These are phyloP conservation scores for Penstemon davidsonii DNA, from an alignment of 257 asterid genomes.

Conservation along the genomic window DNA sequence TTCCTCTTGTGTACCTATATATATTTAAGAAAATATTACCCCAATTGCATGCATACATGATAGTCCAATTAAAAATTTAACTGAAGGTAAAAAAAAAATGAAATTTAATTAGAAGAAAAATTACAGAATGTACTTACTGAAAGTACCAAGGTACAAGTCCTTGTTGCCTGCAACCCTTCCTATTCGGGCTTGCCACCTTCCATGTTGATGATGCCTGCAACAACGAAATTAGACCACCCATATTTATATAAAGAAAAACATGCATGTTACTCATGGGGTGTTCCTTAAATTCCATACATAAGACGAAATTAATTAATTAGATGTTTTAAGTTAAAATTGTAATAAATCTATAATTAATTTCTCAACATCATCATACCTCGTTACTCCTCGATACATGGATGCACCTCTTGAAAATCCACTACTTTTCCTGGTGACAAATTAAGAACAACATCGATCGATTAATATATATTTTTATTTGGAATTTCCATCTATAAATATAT, in stretches of 20 bases:
- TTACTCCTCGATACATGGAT: conserved; percentile 84
- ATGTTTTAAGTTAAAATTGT: too few species aligned
- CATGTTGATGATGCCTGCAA: conserved; percentile 92
- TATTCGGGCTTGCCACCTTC: conserved; percentile 94
- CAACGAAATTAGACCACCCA: conserved; percentile 38
- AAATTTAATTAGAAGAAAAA: conserved; percentile 14
- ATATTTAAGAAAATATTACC: background rate
- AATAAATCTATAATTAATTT: background rate
- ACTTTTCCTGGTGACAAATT: conserved; percentile 65
- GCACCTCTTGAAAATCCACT: conserved; percentile 97
- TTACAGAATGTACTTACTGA: conserved; percentile 55
- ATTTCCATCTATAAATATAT: background rate
- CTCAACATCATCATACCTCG: conserved; percentile 66
- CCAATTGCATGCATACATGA: too few species aligned
- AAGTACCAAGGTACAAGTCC: conserved; percentile 98
- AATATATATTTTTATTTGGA: background rate
- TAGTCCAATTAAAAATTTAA: conserved; percentile 24
- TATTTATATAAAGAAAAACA: conserved; percentile 28
- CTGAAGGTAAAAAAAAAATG: conserved; percentile 20
- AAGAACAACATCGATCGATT: background rate
- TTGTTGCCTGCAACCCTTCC: conserved; percentile 98
- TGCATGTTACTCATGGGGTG: conserved; percentile 28
- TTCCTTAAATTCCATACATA: conserved; percentile 32
- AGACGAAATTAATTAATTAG: too few species aligned
- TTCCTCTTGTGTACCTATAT: conserved; percentile 81